Evolutionary conservation across 2,329 filamentous ascomycete genomes (phyloP).

Genomic region (Cryphonectria japonica): DNA sequence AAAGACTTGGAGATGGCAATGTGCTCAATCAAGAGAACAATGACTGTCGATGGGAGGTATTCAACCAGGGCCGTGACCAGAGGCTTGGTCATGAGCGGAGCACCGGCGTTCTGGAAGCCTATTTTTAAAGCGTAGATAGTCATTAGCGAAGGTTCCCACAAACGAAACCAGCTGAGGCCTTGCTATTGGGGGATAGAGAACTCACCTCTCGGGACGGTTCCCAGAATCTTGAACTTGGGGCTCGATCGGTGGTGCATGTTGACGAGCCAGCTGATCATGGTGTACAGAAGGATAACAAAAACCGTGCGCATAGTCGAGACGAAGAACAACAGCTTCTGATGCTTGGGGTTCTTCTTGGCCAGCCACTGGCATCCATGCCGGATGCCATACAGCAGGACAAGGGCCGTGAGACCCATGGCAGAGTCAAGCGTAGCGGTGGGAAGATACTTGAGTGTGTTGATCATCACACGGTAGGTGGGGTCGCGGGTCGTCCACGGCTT

Average conservation of each 20-base stretch:
- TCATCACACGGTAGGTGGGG: slow-evolving; percentile 79
- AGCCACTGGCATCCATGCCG: slow-evolving; percentile 66
- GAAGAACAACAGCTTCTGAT: slow-evolving; percentile 83
- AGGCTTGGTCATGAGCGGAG: slow-evolving; percentile 67
- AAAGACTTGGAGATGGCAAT: slow-evolving; percentile 98
- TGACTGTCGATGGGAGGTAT: slow-evolving; percentile 82
- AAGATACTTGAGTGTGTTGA: slow-evolving; percentile 78
- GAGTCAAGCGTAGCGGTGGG: slow-evolving; percentile 73
- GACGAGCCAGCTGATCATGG: slow-evolving; percentile 83
- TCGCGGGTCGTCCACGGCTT: slow-evolving; percentile 64
- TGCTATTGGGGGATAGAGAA: slow-evolving; percentile 6
- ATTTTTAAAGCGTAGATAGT: not conserved
- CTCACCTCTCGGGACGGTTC: slow-evolving; percentile 74
- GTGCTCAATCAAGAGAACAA: slow-evolving; percentile 95
- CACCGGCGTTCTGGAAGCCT: slow-evolving; percentile 80
- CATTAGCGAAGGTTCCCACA: not conserved
- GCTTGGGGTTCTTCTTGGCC: slow-evolving; percentile 70
- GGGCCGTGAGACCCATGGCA: slow-evolving; percentile 82
- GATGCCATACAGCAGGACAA: slow-evolving; percentile 77
- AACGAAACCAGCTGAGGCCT: no score
- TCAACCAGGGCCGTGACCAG: slow-evolving; percentile 71
- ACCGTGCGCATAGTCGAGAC: slow-evolving; percentile 86
- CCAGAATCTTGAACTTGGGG: slow-evolving; percentile 75
- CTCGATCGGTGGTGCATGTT: slow-evolving; percentile 70
- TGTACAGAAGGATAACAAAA: slow-evolving; percentile 91